Conservation (phyloP, 768 basidiomycete species). For the Baorangia bicolor region DNA sequence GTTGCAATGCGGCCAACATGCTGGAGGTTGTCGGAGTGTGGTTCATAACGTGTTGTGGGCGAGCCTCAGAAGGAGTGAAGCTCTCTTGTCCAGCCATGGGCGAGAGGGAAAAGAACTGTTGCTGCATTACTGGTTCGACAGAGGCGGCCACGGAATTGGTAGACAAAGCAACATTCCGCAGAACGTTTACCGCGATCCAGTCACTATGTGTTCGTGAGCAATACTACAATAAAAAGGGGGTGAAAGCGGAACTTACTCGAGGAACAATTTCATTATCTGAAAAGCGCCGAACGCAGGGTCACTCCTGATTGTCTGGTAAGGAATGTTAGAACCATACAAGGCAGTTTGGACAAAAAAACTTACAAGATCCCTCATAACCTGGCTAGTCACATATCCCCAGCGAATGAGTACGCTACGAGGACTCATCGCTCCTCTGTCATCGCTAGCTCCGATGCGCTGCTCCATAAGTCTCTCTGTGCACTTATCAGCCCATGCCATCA, state of each 20-base stretch:
- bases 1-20: constrained; percentile 86
- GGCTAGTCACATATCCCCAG: constrained; percentile 91
- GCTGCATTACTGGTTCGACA: constrained; percentile 89
- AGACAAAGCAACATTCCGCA: constrained; percentile 82
- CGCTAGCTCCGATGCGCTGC: constrained; percentile 55
- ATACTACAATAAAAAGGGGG: constrained; percentile 4
- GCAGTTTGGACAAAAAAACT: constrained; percentile 27
- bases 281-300: constrained; percentile 92
- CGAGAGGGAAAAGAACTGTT: constrained; percentile 82
- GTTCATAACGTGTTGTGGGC: constrained; percentile 63
- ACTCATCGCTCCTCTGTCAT: constrained; percentile 80
- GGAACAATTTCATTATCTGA: constrained; percentile 87
- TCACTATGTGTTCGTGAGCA: constrained; percentile 51
- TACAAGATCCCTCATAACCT: constrained; percentile 90
- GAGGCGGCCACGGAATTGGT: constrained; percentile 91
- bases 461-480: constrained; percentile 84
- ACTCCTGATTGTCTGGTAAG: constrained; percentile 77
- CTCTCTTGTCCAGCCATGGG: constrained; percentile 89
- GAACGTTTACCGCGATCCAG: constrained; percentile 89
- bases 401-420: constrained; percentile 85
- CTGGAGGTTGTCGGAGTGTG: constrained; percentile 87
- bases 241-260: constrained; percentile 59
- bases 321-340: background rate
- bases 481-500: constrained; percentile 91
- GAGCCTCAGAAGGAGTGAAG: constrained; percentile 64